These are phyloP conservation scores for Aspergillus sp. DNA, from an alignment of 2,329 filamentous ascomycete genomes.

Conservation along the genomic window DNA sequence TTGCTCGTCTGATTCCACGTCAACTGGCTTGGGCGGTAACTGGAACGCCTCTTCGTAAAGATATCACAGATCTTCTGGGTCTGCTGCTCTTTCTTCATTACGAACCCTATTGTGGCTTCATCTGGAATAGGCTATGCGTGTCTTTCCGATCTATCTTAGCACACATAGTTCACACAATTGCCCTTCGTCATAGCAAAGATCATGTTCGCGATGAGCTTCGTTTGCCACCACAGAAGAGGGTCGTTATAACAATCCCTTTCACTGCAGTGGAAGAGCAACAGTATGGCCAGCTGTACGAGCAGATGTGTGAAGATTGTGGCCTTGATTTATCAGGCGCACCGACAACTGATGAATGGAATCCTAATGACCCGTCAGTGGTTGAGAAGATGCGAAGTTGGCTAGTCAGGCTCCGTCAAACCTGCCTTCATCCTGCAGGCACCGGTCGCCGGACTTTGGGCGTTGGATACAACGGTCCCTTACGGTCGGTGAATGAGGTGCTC, in stretches of 20 bases:
- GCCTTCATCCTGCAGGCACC: slow-evolving; percentile 74
- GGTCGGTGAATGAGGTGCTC: slow-evolving; percentile 83
- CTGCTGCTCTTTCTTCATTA: slow-evolving; percentile 78
- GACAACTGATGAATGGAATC: slow-evolving; percentile 62
- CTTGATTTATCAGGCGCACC: slow-evolving; percentile 67
- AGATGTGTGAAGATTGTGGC: slow-evolving; percentile 71
- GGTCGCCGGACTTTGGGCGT: slow-evolving; percentile 66
- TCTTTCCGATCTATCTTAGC: slow-evolving; percentile 66
- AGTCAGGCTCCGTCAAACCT: slow-evolving; percentile 74
- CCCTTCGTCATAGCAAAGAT: slow-evolving; percentile 83
- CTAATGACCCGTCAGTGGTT: slow-evolving; percentile 57
- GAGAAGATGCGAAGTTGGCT: slow-evolving; percentile 80
- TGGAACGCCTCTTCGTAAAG: slow-evolving; percentile 82
- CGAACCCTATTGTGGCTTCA: slow-evolving; percentile 68
- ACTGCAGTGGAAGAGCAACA: slow-evolving; percentile 88
- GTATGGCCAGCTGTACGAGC: slow-evolving; percentile 72
- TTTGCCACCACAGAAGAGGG: slow-evolving; percentile 79
- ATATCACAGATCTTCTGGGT: slow-evolving; percentile 76
- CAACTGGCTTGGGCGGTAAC: slow-evolving; percentile 90
- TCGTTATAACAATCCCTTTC: slow-evolving; percentile 87
- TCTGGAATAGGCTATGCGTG: slow-evolving; percentile 69
- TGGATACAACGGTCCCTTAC: slow-evolving; percentile 63
- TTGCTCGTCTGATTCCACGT: slow-evolving; percentile 78
- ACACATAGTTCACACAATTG: slow-evolving; percentile 68
- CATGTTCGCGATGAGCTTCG: slow-evolving; percentile 74